Conservation (phyloP, 106 monocot species). For the Acorus gramineus region DNA sequence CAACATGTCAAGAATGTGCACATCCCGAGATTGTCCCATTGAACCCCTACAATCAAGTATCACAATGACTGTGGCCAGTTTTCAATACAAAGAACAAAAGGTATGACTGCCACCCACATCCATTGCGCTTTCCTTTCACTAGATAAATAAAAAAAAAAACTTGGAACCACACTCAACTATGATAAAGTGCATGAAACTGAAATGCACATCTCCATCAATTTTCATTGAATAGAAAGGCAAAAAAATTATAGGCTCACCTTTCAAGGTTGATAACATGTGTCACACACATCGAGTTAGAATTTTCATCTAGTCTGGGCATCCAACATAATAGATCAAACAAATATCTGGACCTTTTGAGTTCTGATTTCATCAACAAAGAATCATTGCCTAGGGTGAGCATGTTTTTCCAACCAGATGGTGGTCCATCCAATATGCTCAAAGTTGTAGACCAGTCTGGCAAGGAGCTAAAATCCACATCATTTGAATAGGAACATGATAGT, state of each 20-base stretch:
- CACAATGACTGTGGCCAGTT: too few relatives aligned
- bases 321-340: constrained; percentile 45
- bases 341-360: constrained; percentile 37
- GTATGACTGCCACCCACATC: too few relatives aligned
- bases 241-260: constrained; percentile 22
- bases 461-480: constrained; percentile 23
- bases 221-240: too few relatives aligned
- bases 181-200: too few relatives aligned
- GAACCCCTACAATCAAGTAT: too few relatives aligned
- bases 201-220: too few relatives aligned
- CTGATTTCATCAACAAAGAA: constrained; percentile 11
- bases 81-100: too few relatives aligned
- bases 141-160: neutral
- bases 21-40: too few relatives aligned
- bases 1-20: too few relatives aligned
- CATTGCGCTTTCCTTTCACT: too few relatives aligned
- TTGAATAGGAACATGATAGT: constrained; percentile 12
- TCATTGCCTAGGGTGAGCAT: constrained; percentile 9
- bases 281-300: constrained; percentile 21
- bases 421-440: constrained; percentile 23
- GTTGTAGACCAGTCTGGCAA: constrained; percentile 51
- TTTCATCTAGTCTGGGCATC: constrained; percentile 27
- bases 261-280: constrained; percentile 56
- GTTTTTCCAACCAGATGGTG: constrained; percentile 4
- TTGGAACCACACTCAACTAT: neutral